Evolutionary conservation across 2,329 filamentous ascomycete species (phyloP), one percentile per base, ranked within the genome.

Genomic region (Clonostachys rhizophaga): DNA sequence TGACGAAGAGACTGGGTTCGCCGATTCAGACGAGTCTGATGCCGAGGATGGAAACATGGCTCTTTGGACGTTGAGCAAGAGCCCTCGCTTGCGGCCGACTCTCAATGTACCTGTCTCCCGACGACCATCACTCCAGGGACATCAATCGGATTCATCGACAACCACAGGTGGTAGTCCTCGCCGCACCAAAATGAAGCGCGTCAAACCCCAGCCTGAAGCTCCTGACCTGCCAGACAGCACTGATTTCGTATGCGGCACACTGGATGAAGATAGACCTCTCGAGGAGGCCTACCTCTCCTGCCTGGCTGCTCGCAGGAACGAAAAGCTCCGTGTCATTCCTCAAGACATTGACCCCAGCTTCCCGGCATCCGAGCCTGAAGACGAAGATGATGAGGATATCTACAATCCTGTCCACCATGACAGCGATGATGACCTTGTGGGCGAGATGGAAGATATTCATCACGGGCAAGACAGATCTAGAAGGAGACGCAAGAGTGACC

Each of bases 271-370:
- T 60, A 84, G 90, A 41, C 90, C 91, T 4, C 70, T 97, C n/a
- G 94, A 99, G 63, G 90, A 91, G 55, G 92, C 90, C 1, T 99
- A 96, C 64, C 79, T 95, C 47, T 88, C 89, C 3, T 90, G 87
- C 57, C 78, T 95, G 49, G 87, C 91, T 58, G 84, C 89, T 47
- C 85, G 88, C 54, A 86, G 91, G 56, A 85, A 85, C 42, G 84
- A 86, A 55, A 96, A 91, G 69, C 86, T 91, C 50, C 84, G 87
- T 52, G 64, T 82, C 33, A 89, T 92, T 33, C 92, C 94, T n/a
- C 94, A 97, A 62, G 94, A 97, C 57, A 95, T 96, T 50, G 94
- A 99, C 60, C 94, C 94, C 1, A 96, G 91, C 60, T 99, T 99
- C 64, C 94, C 94, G 0, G 91, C 91, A 1, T 96, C 91, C 0